Base-by-base conservation (phyloP, 2,329 filamentous ascomycete genomes). In the Berkeleyomyces rouxiae region DNA sequence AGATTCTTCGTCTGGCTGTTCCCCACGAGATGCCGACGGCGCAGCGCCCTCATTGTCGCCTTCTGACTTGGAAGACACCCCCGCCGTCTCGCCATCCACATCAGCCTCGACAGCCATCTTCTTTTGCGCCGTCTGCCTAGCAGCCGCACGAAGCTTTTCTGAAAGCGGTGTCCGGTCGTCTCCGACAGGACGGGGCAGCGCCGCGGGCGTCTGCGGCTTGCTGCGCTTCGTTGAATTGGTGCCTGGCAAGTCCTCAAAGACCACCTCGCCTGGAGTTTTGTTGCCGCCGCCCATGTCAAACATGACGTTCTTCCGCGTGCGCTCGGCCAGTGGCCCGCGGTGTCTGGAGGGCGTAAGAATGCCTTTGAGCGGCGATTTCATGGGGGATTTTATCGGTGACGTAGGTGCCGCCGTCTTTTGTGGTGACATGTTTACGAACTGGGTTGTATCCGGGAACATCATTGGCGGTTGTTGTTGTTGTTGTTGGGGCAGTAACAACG, bases 341-440 rank as follows among this genome's bases (percentile, higher is more conserved):
- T 68, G 76, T 69, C 78, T 81, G 16, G 73, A 74, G 3, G 82
- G 81, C 2, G 79, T 79, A 49, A 84, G 69, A 62, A 84, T 85
- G 6, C 81, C 75, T 68, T 79, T 83, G 7, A 79, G 74, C n/a
- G 70, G 66, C 44, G 65, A 49, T 42, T 61, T 63, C 10, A 60
- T 23, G 3, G 62, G 62, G 11, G 58, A 61, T 43, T 62, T 64
- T 4, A 62, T 37, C 3, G 63, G 63, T 13, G 59, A 62, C 16
- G 57, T 51, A 7, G 60, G 55, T 4, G 60, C 59, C 36, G 46
- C 40, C 2, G 33, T n/a, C 36, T 64, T 64, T 5, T 58, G 43
- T 9, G 60, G 59, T 5, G 63, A 64, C 47, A 60, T 61, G 37
- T 64, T 51, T n/a, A 53, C 1, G 16, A 58, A 61, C 23, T 31